Base-by-base conservation (phyloP, 2,329 filamentous ascomycete species). In the Harringtonia aguacate region DNA sequence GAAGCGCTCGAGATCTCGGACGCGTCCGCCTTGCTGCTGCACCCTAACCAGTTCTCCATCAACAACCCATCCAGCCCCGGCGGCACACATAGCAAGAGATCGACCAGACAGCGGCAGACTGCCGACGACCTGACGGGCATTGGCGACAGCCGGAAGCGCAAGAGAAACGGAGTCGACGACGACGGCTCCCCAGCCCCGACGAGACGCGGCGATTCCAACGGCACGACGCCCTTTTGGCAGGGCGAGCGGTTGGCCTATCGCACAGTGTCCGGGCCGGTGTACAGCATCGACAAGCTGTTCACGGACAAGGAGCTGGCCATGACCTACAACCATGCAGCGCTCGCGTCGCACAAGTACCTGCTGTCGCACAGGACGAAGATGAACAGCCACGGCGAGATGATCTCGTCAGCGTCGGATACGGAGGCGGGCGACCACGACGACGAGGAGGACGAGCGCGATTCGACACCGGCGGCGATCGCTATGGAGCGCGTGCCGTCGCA, bases 271-370 rank as follows among this genome's bases (percentile, higher is more conserved):
- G 77, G 75, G 9, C 71, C 76, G 0, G 62, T 78, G 2, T 81
- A 80, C 57, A 81, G 74, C 56, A 74, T 84, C 47, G 78, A 83
- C 53, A 82, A 82, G 63, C 70, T 84, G 31, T 84, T 84, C 41
- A 83, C 79, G 0, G 79, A 84, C 53, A 82, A 80, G 60, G 79
- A 84, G 61, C 67, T 84, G 27, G 70, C 73, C 5, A 71, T 83
- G 65, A 76, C 75, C 24, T 81, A 81, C 57, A 81, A 81, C 48
- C 63, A 68, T 5, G 74, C 79, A 6, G 77, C 79, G 27, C 54
- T 80, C 18, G 77, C 77, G 3, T 72, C 79, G 9, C 75, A 81
- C 57, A 73, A 75, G 48, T 75, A 79, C 53, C 68, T 81, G 45
- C 60, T 79, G 42, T 72, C 75, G 30, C 76, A 78, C 55, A 73